A percentile compares a stretch with the other conserved stretches of the same genome.
Evolutionary conservation across 331 rosid species (phyloP).

Genomic region (Malus hybrid): DNA sequence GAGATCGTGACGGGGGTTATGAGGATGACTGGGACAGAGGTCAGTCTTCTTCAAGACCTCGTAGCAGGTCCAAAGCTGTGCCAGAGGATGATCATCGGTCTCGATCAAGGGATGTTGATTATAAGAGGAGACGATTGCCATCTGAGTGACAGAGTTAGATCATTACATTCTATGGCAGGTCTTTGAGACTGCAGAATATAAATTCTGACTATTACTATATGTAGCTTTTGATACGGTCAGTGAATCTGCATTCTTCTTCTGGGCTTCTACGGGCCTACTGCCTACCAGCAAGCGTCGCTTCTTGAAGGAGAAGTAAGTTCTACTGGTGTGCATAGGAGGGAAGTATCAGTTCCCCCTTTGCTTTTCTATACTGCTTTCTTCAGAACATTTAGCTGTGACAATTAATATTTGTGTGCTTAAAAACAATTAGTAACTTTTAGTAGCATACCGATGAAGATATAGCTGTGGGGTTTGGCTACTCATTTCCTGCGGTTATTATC

Average conservation of each 20-base stretch:
- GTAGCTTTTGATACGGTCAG: slow-evolving; percentile 2
- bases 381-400: slow-evolving; percentile 12
- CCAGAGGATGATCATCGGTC: slow-evolving; percentile 41
- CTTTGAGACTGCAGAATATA: slow-evolving; percentile 4
- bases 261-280: not conserved
- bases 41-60: slow-evolving; percentile 35
- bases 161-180: not conserved
- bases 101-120: slow-evolving; percentile 41
- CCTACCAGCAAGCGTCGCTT: slow-evolving; percentile 6
- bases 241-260: slow-evolving; percentile 9
- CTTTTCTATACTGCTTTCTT: slow-evolving; percentile 14
- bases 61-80: slow-evolving; percentile 27
- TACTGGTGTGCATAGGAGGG: slow-evolving; percentile 13
- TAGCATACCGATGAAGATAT: slow-evolving; percentile 13
- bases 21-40: slow-evolving; percentile 46
- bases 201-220: not conserved
- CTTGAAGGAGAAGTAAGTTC: slow-evolving; percentile 31
- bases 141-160: slow-evolving; percentile 24
- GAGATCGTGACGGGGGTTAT: slow-evolving; percentile 32
- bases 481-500: slow-evolving; percentile 16
- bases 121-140: slow-evolving; percentile 37
- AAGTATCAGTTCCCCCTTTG: slow-evolving; percentile 11
- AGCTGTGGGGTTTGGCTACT: slow-evolving; percentile 16
- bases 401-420: slow-evolving; percentile 16
- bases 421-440: slow-evolving; percentile 12